phyloP scores from a whole-genome alignment of 331 rosid genomes.

The Ulmus americana region DNA sequence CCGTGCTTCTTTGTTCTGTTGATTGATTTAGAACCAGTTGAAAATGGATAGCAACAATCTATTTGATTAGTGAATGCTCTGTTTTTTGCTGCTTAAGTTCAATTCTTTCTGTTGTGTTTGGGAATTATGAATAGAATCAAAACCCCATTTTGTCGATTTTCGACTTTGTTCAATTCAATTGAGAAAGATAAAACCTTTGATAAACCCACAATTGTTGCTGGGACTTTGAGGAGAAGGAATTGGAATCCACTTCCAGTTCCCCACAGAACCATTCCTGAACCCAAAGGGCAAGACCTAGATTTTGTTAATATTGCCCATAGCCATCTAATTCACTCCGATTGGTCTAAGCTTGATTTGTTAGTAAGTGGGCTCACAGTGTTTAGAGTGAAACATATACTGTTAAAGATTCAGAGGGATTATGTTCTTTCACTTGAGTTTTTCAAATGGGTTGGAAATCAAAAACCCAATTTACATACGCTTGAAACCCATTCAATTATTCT shows the following conservation, averaged over 20 bases:
- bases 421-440: conserved; percentile 65
- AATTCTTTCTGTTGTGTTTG: too few species aligned
- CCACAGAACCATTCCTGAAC: conserved; percentile 53
- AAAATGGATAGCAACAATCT: too few species aligned
- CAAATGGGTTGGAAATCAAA: conserved; percentile 52
- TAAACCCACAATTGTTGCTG: conserved; percentile 17
- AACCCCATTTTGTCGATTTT: conserved; percentile 32
- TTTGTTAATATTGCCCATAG: conserved; percentile 57
- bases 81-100: too few species aligned
- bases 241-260: conserved; percentile 49
- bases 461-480: conserved; percentile 52
- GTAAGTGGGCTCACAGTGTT: conserved; percentile 44
- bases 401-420: conserved; percentile 53
- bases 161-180: conserved; percentile 24
- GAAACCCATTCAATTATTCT: conserved; percentile 51
- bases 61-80: too few species aligned
- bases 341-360: conserved; percentile 53
- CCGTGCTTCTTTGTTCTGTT: too few species aligned
- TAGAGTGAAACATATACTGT: conserved; percentile 56
- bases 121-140: too few species aligned
- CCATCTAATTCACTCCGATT: conserved; percentile 69
- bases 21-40: too few species aligned
- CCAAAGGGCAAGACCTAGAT: conserved; percentile 75
- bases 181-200: conserved; percentile 19
- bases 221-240: conserved; percentile 19